Evolutionary conservation across 805 yeast species (phyloP).

Genomic region (Dipodascopsis tothii): DNA sequence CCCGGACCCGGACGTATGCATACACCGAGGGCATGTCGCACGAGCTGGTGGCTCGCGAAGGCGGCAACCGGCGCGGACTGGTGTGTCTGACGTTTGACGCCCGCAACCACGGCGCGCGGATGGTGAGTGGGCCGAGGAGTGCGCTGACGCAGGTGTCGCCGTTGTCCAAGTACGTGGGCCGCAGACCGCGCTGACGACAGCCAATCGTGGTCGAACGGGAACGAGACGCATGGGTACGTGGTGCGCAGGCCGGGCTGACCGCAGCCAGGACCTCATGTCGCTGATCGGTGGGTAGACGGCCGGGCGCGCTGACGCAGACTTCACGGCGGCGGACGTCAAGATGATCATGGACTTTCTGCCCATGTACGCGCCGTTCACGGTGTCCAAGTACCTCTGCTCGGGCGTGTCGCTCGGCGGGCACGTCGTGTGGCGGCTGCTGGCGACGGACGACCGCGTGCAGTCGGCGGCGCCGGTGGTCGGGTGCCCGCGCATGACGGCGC

Average conservation of each 20-base stretch:
- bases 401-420: conserved; percentile 58
- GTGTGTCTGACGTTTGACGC: conserved; percentile 47
- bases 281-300: conserved; percentile 40
- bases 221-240: conserved; percentile 38
- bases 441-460: conserved; percentile 35
- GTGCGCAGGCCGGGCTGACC: no score
- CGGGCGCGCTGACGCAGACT: conserved; percentile 7
- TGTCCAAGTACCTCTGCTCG: conserved; percentile 34
- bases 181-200: no score
- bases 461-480: conserved; percentile 48
- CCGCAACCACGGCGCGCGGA: conserved; percentile 51
- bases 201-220: conserved; percentile 42
- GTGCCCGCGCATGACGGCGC: conserved; percentile 39
- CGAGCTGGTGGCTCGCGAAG: conserved; percentile 27
- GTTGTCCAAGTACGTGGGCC: no score
- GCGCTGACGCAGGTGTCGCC: no score
- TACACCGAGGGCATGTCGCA: conserved; percentile 39
- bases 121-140: conserved; percentile 26
- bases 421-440: conserved; percentile 42
- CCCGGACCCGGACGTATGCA: conserved; percentile 37
- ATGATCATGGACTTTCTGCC: conserved; percentile 43
- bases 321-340: conserved; percentile 40
- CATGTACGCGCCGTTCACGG: conserved; percentile 30
- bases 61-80: conserved; percentile 25
- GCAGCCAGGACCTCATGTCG: conserved; percentile 42